Base-by-base conservation (phyloP, 2,329 filamentous ascomycete species). In the Fusarium goolgardi region DNA sequence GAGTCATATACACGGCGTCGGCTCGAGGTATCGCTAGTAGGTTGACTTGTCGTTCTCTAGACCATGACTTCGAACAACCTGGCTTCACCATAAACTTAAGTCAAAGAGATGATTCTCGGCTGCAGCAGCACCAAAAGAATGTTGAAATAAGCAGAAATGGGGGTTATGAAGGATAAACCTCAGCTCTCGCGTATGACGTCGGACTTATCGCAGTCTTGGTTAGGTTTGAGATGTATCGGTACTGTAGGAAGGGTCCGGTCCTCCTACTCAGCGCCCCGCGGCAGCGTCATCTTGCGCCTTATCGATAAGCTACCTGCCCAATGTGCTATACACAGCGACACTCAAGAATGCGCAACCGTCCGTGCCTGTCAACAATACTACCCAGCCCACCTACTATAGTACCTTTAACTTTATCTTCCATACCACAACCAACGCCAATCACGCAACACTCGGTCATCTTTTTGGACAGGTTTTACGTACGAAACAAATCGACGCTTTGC, bases 21-120 rank as follows among this genome's bases (percentile, higher is more conserved):
- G 59, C 71, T 72, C 47, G 69, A 55, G 55, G 63, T 72, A 61
- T 76, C 63, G 69, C 61, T 50, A 54, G 59, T 37, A 56, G 55
- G 64, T 63, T 58, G 59, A 54, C 67, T 71, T 63, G 73, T 76
- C 64, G 70, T 69, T 71, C 71, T 66, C 77, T 79, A 79, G 73
- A 77, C 72, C 77, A 79, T 79, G 74, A 66, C 74, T 74, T 64
- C 62, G 29, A 67, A 57, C 61, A 52, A 60, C 46, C 45, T 54
- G 41, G 62, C 49, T 69, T 61, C 53, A 63, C 55, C 56, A 50
- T 53, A 50, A 25, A 40, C 55, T 13, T 11, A 27, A 49, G 29
- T 8, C 35, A 13, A 52, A 55, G 31, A 45, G 34, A 39, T 47
- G 20, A 25, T 25, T 45, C 56, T 43, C 18, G 43, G 41, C 47